A percentile compares a stretch with the other conserved stretches of the same genome.
phyloP scores from a whole-genome alignment of 177 flowering plant species.

The Vitis hybrid region DNA sequence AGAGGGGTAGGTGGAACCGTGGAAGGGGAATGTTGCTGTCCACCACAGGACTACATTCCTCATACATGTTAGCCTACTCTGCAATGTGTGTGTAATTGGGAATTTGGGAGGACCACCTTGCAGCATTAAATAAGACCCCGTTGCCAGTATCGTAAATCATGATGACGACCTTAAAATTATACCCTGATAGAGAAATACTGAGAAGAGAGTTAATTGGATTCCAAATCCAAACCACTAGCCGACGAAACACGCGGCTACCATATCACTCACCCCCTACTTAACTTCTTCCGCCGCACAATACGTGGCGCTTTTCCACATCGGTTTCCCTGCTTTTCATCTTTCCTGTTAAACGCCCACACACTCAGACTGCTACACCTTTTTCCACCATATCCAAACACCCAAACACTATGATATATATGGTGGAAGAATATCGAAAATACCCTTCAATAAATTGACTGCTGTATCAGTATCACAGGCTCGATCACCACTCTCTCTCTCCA shows the following conservation, averaged over 20 bases:
- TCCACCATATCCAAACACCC: not conserved
- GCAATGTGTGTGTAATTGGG: too few relatives aligned
- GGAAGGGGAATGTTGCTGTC: too few relatives aligned
- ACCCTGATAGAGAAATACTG: not conserved
- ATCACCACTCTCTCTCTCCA: not conserved
- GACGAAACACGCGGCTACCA: conserved; percentile 21
- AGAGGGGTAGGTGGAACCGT: too few relatives aligned
- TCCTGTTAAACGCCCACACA: conserved; percentile 7
- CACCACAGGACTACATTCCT: too few relatives aligned
- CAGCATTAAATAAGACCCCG: too few relatives aligned
- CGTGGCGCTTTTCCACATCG: conserved; percentile 29
- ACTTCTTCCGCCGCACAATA: conserved; percentile 31
- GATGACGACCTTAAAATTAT: not conserved
- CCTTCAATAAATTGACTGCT: too few relatives aligned
- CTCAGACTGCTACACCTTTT: not conserved
- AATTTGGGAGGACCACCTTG: too few relatives aligned
- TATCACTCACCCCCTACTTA: conserved; percentile 13
- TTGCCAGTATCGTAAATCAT: too few relatives aligned
- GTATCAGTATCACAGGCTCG: too few relatives aligned
- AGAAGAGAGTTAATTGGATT: conserved; percentile 27
- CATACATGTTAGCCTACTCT: too few relatives aligned
- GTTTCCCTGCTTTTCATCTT: conserved; percentile 7
- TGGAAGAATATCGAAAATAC: too few relatives aligned
- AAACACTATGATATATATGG: too few relatives aligned
- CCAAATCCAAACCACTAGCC: conserved; percentile 33